A percentile compares a stretch with the other conserved stretches of the same genome.
These are phyloP conservation scores for Smallanthus sonchifolius DNA, from an alignment of 129 eudicot genomes.

Conservation along the genomic window DNA sequence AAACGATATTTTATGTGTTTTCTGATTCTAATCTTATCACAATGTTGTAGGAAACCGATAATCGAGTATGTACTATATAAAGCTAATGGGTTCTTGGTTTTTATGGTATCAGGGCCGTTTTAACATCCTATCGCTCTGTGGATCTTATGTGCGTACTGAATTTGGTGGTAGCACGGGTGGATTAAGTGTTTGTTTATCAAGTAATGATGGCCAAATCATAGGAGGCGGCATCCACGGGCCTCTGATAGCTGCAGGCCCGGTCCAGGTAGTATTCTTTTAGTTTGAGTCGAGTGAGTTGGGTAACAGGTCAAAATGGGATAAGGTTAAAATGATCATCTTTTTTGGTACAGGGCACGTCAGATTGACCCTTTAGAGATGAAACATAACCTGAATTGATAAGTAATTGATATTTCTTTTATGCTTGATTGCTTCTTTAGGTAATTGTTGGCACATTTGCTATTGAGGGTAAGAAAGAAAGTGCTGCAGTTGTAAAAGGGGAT, in stretches of 20 bases:
- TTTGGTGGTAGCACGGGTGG: slow-evolving; percentile 65
- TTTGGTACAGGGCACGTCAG: background rate
- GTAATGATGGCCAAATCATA: slow-evolving; percentile 62
- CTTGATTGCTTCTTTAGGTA: slow-evolving; percentile 33
- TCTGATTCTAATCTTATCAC: background rate
- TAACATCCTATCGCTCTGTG: slow-evolving; percentile 65
- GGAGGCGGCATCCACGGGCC: slow-evolving; percentile 76
- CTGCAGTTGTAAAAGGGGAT: slow-evolving; percentile 32
- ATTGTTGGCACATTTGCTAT: slow-evolving; percentile 58
- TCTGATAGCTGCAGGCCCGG: slow-evolving; percentile 67
- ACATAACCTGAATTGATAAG: background rate
- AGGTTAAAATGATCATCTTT: background rate
- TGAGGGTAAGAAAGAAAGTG: slow-evolving; percentile 45
- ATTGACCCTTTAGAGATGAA: background rate
- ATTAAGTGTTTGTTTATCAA: slow-evolving; percentile 58
- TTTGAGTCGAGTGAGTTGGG: background rate
- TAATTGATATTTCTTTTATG: slow-evolving; percentile 1
- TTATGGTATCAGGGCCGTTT: slow-evolving; percentile 57
- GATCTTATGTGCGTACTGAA: slow-evolving; percentile 62
- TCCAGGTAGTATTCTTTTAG: slow-evolving; percentile 48
- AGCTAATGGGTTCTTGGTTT: background rate
- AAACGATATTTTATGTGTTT: background rate
- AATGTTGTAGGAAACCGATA: background rate
- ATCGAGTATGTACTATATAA: background rate
- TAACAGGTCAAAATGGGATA: background rate